Percentiles rank a stretch among this genome's conserved stretches.
Evolutionary conservation across 768 basidiomycete species (phyloP).

Genomic region (Boletus eberwhitei): DNA sequence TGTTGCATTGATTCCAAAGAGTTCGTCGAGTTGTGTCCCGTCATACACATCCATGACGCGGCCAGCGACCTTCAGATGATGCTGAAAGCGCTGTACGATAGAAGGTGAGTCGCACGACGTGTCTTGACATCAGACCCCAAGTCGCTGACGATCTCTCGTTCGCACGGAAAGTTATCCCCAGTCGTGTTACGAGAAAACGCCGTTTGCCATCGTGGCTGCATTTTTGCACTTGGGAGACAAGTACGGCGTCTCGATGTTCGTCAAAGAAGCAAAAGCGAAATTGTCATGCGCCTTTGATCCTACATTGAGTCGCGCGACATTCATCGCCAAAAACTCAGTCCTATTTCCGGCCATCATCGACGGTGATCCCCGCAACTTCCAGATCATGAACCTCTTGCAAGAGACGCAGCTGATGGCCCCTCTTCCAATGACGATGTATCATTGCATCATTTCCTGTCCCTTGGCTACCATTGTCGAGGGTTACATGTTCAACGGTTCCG

Average conservation of each 20-base stretch:
- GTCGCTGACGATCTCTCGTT: not conserved
- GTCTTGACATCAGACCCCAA: not conserved
- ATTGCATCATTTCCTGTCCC: not conserved
- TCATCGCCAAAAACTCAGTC: rapidly evolving
- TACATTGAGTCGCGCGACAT: not conserved
- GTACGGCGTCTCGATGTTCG: constrained; percentile 10
- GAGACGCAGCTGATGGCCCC: not conserved
- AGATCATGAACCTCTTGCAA: constrained; percentile 13
- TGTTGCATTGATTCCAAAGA: not conserved
- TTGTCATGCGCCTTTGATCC: not conserved
- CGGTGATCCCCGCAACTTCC: constrained; percentile 15
- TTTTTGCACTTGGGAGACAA: constrained; percentile 20
- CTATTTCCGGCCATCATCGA: not conserved
- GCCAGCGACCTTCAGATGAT: constrained; percentile 10
- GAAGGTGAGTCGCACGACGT: constrained; percentile 1
- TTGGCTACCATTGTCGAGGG: not conserved
- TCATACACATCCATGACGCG: constrained; percentile 14
- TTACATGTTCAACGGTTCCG: not conserved
- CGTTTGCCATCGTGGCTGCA: not conserved
- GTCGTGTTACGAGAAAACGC: not conserved
- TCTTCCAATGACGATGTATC: constrained; percentile 10
- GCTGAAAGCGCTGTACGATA: constrained; percentile 17
- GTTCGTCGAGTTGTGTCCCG: constrained; percentile 17
- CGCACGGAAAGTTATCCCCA: not conserved
- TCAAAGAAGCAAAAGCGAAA: constrained; percentile 5